Evolutionary conservation across 345 rosid species (phyloP), one percentile per base, ranked within the genome.

Genomic region (Gynandropsis gynandra): DNA sequence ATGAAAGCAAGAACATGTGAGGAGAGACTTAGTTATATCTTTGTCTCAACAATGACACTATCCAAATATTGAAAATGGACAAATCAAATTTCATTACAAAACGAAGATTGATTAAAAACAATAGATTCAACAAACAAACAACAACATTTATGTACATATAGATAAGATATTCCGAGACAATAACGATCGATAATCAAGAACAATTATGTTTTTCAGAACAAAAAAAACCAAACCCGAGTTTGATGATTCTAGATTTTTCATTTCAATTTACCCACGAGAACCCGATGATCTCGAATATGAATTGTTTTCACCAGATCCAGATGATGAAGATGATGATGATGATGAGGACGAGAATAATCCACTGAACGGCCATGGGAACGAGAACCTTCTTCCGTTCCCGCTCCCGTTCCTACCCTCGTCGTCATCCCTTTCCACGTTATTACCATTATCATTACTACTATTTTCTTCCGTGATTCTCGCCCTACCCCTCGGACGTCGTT

Each of bases 321-420:
- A 18, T 9, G 65, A 54, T 0, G 61, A 41, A 14, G 71, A 50
- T 0, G 67, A 35, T 0, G 68, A 56, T 0, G 69, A 58, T 0
- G 79, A 77, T 1, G 89, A 74, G 7, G 95, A 75, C 5, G 89
- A 78, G 62, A 90, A 83, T 47, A 83, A 72, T 17, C 92, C 77
- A 65, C 65, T 82, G 47, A 90, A 86, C 5, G 85, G 96, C 98
- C 98, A 90, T 9, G 77, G 83, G 46, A 83, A 21, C 4, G 85
- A 61, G 35, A 82, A 90, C 76, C 98, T 65, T 50, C 97, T 71
- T 24, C 79, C 85, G 42, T 56, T 61, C 10, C 71, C 65, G 8
- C 57, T 76, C 35, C 80, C 76, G 21, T 54, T 81, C 58, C 74
- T 56, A 32, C 59, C 95, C 14, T 74, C 81, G 27, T 62, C 74